Percentiles rank a stretch among this genome's conserved stretches.
phyloP scores from a whole-genome alignment of 2,329 filamentous ascomycete genomes.

The Ophiostoma populinum region DNA sequence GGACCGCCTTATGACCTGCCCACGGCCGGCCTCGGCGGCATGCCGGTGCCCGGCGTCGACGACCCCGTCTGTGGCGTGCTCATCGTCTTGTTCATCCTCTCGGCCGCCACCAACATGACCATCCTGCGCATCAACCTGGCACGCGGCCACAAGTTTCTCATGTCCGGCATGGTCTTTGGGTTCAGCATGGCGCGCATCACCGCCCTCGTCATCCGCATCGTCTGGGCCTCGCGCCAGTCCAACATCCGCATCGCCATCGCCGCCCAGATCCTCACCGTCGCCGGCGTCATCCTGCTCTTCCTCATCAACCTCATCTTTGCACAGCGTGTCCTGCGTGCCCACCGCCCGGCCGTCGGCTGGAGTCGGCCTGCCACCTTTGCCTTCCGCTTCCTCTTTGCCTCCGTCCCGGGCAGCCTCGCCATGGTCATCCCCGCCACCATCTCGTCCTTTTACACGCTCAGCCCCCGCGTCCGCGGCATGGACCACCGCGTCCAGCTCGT shows the following conservation, averaged over 20 bases:
- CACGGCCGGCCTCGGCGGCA: conserved; percentile 35
- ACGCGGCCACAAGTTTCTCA: conserved; percentile 38
- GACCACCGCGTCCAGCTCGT: conserved; percentile 49
- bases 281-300: conserved; percentile 60
- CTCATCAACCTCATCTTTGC: conserved; percentile 62
- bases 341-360: conserved; percentile 58
- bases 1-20: conserved; percentile 24
- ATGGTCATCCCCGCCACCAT: conserved; percentile 50
- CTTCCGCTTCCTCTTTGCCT: conserved; percentile 40
- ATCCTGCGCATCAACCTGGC: conserved; percentile 35
- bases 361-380: conserved; percentile 28
- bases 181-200: conserved; percentile 38
- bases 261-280: conserved; percentile 52
- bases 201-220: conserved; percentile 34
- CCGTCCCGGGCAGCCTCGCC: conserved; percentile 40
- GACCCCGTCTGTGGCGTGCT: conserved; percentile 48
- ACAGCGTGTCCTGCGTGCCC: conserved; percentile 57
- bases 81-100: conserved; percentile 35
- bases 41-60: conserved; percentile 40
- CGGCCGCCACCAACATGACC: conserved; percentile 39
- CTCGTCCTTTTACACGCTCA: conserved; percentile 49
- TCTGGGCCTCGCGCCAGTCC: conserved; percentile 28
- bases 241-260: conserved; percentile 32
- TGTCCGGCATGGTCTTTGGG: conserved; percentile 39
- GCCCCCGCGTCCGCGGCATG: conserved; percentile 26